Conservation (phyloP, 192 early-diverging fungal species). For the Geosiphon pyriformis region DNA sequence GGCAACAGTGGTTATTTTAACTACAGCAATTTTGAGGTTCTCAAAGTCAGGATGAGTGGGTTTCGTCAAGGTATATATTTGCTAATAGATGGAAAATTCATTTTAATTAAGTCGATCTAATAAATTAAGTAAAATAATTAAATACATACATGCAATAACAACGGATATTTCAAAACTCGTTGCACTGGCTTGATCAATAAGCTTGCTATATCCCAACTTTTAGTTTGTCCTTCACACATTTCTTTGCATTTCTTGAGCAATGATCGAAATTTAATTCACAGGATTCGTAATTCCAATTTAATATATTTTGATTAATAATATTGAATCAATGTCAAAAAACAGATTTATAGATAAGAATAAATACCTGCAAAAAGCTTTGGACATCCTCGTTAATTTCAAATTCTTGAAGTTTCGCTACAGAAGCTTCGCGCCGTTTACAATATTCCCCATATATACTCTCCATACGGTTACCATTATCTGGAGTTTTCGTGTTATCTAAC, state of each 20-base stretch:
- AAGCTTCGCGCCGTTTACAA: conserved; percentile 70
- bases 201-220: conserved; percentile 87
- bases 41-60: conserved; percentile 53
- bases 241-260: conserved; percentile 52
- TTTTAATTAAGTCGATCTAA: conserved; percentile 10
- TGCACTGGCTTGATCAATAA: conserved; percentile 96
- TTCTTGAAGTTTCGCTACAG: conserved; percentile 59
- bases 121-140: neutral
- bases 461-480: conserved; percentile 37
- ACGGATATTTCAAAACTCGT: conserved; percentile 93
- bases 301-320: conserved; percentile 14
- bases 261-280: conserved; percentile 27
- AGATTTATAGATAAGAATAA: neutral
- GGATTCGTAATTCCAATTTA: conserved; percentile 35
- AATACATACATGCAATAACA: conserved; percentile 65
- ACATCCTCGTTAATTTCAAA: conserved; percentile 35
- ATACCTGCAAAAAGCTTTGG: conserved; percentile 46
- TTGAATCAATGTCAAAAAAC: neutral
- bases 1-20: conserved; percentile 59
- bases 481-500: neutral
- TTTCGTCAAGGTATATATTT: conserved; percentile 53
- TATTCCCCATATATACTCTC: conserved; percentile 65
- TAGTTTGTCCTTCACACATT: conserved; percentile 63
- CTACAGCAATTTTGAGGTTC: conserved; percentile 40
- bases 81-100: conserved; percentile 28